These are phyloP conservation scores for Stipa capillata DNA, from an alignment of 176 grass and related monocot species.

Conservation along the genomic window DNA sequence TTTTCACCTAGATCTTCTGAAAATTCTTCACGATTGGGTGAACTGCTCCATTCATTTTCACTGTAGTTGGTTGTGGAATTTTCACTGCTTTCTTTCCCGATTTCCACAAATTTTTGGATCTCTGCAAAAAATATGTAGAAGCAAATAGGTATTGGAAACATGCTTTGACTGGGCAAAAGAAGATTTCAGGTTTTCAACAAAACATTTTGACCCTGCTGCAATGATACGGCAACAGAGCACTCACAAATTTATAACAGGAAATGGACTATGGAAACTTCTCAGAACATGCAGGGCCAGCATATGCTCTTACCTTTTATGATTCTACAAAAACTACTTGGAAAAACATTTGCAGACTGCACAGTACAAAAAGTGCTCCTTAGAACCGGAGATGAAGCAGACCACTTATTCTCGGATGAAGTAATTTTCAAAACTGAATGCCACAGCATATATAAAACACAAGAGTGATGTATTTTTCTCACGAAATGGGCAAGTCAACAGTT, in stretches of 20 bases:
- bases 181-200: neutral
- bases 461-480: neutral
- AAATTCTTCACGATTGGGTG: slow-evolving; percentile 11
- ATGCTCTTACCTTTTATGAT: too few species aligned
- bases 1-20: slow-evolving; percentile 37
- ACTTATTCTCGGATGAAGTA: neutral
- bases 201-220: neutral
- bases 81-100: slow-evolving; percentile 33
- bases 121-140: slow-evolving; percentile 47
- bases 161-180: neutral
- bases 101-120: slow-evolving; percentile 59
- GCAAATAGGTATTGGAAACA: slow-evolving; percentile 4
- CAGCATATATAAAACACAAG: neutral
- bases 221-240: neutral
- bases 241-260: neutral
- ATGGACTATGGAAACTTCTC: slow-evolving; percentile 9
- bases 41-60: slow-evolving; percentile 46
- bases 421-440: neutral
- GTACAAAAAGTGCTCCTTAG: neutral
- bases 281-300: too few species aligned
- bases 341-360: neutral
- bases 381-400: neutral
- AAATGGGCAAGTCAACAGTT: neutral
- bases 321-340: neutral
- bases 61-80: slow-evolving; percentile 23